phyloP scores from a whole-genome alignment of 2,329 filamentous ascomycete species.

The Aspergillus unguis region DNA sequence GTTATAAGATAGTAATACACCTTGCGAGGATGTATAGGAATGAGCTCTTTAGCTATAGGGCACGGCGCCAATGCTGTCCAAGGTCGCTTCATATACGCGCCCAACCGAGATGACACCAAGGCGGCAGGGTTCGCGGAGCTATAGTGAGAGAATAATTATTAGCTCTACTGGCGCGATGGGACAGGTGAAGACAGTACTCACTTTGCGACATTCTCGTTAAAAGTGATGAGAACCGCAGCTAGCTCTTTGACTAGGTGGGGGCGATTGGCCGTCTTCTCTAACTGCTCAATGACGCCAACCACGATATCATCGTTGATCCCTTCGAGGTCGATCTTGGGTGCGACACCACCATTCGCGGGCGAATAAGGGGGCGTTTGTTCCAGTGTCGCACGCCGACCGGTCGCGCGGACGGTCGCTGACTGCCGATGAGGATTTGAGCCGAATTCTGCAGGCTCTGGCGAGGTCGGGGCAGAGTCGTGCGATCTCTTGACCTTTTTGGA shows the following conservation, averaged over 20 bases:
- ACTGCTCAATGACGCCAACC: slow-evolving; percentile 79
- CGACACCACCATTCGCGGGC: slow-evolving; percentile 52
- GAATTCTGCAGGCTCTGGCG: slow-evolving; percentile 34
- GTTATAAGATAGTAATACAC: slow-evolving; percentile 96
- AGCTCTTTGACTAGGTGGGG: slow-evolving; percentile 95
- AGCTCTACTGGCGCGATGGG: slow-evolving; percentile 12
- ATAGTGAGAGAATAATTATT: slow-evolving; percentile 24
- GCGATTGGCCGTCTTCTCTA: slow-evolving; percentile 85
- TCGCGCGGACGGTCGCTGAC: slow-evolving; percentile 21
- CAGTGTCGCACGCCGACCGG: slow-evolving; percentile 49
- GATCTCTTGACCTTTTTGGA: slow-evolving; percentile 77
- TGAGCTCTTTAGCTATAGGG: slow-evolving; percentile 87
- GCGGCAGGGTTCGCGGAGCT: slow-evolving; percentile 95
- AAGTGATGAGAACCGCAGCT: slow-evolving; percentile 70
- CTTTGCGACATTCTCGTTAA: slow-evolving; percentile 84
- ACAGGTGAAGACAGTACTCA: slow-evolving; percentile 51
- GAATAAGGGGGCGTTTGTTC: slow-evolving; percentile 80
- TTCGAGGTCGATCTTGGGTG: slow-evolving; percentile 68
- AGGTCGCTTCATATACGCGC: slow-evolving; percentile 82
- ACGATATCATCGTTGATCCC: slow-evolving; percentile 94
- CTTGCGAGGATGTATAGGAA: slow-evolving; percentile 86
- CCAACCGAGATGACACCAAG: slow-evolving; percentile 88
- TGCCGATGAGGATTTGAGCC: slow-evolving; percentile 30
- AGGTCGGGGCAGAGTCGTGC: slow-evolving; percentile 54
- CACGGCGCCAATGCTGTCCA: slow-evolving; percentile 78